Percentiles rank a stretch among this genome's conserved stretches.
These are phyloP conservation scores for Chlorella sp. DNA, from an alignment of 139 green algal genomes.

Conservation along the genomic window DNA sequence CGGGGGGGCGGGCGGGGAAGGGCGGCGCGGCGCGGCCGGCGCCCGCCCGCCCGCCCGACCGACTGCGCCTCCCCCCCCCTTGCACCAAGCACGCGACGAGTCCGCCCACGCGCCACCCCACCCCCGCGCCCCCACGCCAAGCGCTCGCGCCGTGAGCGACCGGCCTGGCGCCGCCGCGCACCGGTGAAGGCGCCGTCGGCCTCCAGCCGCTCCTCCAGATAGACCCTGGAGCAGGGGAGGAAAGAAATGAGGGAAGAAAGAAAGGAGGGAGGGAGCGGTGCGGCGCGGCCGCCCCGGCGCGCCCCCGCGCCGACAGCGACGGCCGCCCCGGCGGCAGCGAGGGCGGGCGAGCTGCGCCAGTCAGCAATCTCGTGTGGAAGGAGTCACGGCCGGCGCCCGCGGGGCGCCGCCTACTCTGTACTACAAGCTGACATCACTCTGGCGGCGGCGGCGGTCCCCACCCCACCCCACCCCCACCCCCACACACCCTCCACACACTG, in stretches of 20 bases:
- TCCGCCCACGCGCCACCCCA: too few relatives aligned
- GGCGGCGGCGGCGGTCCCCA: neutral
- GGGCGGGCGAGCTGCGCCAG: neutral
- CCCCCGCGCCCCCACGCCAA: too few relatives aligned
- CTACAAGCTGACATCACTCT: constrained; percentile 21
- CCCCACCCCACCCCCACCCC: neutral
- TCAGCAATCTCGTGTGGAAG: constrained; percentile 47
- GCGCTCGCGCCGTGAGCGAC: too few relatives aligned
- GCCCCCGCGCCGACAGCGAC: neutral
- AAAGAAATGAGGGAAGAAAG: constrained; percentile 3
- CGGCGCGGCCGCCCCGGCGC: too few relatives aligned
- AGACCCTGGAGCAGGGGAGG: constrained; percentile 45
- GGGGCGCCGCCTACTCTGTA: too few relatives aligned
- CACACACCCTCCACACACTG: neutral
- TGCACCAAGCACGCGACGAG: too few relatives aligned
- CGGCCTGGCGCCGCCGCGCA: too few relatives aligned
- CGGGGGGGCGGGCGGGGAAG: too few relatives aligned
- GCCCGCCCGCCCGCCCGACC: too few relatives aligned
- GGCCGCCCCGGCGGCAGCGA: neutral
- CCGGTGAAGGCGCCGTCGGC: constrained; percentile 42
- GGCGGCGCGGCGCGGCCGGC: too few relatives aligned
- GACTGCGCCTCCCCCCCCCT: too few relatives aligned
- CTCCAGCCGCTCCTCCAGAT: constrained; percentile 67
- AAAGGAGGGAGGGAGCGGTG: neutral
- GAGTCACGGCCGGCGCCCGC: neutral